Conservation (phyloP, 306 rosid species). For the Rosa lucieae region DNA sequence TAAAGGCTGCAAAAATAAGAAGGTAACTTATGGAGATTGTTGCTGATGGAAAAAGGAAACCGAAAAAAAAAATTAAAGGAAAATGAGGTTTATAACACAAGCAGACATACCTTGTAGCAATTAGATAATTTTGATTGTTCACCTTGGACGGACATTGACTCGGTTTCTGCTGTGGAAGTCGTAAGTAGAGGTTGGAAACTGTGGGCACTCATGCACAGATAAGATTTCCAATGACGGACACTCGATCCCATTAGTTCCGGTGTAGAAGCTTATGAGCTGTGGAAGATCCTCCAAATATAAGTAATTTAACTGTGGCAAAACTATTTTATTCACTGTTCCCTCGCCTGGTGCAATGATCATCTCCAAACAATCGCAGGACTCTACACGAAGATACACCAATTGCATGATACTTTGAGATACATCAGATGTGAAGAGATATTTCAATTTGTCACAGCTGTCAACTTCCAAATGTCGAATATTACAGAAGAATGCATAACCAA, state of each 20-base stretch:
- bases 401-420: not conserved
- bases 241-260: not conserved
- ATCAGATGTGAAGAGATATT: not conserved
- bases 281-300: too few relatives aligned
- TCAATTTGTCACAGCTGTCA: not conserved
- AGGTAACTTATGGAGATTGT: too few relatives aligned
- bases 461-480: not conserved
- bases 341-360: not conserved
- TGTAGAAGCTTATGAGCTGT: not conserved
- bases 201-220: too few relatives aligned
- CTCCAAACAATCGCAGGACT: not conserved
- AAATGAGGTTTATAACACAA: too few relatives aligned
- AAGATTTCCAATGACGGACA: not conserved
- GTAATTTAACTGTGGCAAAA: too few relatives aligned
- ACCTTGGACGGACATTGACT: too few relatives aligned
- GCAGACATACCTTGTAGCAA: not conserved
- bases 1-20: too few relatives aligned
- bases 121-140: too few relatives aligned
- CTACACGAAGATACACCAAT: too few relatives aligned
- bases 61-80: too few relatives aligned
- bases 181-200: not conserved
- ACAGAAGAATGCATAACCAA: not conserved
- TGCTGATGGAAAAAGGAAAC: too few relatives aligned
- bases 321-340: not conserved
- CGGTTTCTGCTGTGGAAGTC: not conserved